These are phyloP conservation scores for Vanderwaltozyma verrucispora DNA, from an alignment of 805 yeast species.

Conservation along the genomic window DNA sequence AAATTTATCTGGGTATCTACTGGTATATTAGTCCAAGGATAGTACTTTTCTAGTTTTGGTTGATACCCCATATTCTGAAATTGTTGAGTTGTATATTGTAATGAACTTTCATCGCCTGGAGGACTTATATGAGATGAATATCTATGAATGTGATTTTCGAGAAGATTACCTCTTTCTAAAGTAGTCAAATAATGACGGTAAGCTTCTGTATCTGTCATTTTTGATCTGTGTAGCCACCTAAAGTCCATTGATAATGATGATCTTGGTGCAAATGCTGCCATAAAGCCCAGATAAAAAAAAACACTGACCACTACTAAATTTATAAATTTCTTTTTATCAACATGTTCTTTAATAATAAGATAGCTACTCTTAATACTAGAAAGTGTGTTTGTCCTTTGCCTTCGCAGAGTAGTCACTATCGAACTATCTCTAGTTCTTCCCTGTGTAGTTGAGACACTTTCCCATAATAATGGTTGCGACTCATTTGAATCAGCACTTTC, in stretches of 20 bases:
- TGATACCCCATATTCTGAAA: conserved; percentile 42
- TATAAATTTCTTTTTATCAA: conserved; percentile 23
- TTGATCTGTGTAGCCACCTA: conserved; percentile 59
- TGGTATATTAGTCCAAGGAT: conserved; percentile 46
- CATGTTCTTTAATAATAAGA: conserved; percentile 19
- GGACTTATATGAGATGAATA: conserved; percentile 16
- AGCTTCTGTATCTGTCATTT: conserved; percentile 56
- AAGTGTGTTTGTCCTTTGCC: conserved; percentile 24
- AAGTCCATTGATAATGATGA: conserved; percentile 77
- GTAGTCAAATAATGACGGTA: conserved; percentile 47
- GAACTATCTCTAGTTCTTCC: not conserved
- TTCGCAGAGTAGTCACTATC: conserved; percentile 1
- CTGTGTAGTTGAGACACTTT: not conserved
- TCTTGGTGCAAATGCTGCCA: conserved; percentile 69
- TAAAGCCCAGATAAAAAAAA: conserved; percentile 35
- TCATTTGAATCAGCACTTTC: not conserved
- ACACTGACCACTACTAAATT: conserved; percentile 16
- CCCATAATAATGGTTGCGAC: conserved; percentile 1
- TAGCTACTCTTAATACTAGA: conserved; percentile 22
- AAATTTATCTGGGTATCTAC: conserved; percentile 33
- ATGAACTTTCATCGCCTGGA: conserved; percentile 37
- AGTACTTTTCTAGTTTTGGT: conserved; percentile 43
- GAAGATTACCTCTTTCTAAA: conserved; percentile 29
- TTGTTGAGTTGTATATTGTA: conserved; percentile 41
- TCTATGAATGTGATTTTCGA: conserved; percentile 21